These are phyloP conservation scores for Coccomyxa sp. DNA, from an alignment of 139 green algal genomes.

Conservation along the genomic window DNA sequence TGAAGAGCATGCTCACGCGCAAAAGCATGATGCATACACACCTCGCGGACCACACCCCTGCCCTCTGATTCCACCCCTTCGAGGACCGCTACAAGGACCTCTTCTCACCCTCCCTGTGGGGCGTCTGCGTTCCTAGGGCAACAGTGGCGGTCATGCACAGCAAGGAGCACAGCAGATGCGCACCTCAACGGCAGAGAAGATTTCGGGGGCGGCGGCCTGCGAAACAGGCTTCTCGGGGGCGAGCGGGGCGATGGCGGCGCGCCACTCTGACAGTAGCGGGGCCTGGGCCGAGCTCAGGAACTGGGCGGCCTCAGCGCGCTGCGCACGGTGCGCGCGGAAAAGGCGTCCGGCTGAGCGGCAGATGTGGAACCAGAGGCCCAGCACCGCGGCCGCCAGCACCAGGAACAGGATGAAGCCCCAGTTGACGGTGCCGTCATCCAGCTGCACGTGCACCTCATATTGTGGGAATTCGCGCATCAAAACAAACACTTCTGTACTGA, in stretches of 20 bases:
- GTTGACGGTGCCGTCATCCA: background rate
- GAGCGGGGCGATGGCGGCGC: background rate
- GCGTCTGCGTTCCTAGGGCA: no score
- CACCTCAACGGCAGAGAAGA: no score
- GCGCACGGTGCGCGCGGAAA: background rate
- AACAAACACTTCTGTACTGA: no score
- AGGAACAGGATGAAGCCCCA: constrained; percentile 7
- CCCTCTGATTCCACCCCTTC: no score
- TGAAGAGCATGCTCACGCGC: no score
- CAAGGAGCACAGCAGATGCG: no score
- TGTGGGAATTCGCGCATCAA: background rate
- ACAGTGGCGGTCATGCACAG: no score
- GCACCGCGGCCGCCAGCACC: background rate
- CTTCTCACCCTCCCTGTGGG: no score
- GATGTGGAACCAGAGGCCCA: background rate
- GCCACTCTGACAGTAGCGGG: background rate
- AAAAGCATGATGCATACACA: no score
- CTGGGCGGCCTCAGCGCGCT: background rate
- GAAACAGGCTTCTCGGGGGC: background rate
- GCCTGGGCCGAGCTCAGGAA: background rate
- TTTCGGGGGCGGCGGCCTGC: background rate
- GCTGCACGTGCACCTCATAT: background rate
- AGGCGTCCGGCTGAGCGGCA: background rate
- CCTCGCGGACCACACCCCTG: no score
- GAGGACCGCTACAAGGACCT: no score